These are phyloP conservation scores for Fusarium coicis DNA, from an alignment of 2,329 filamentous ascomycete species.

Conservation along the genomic window DNA sequence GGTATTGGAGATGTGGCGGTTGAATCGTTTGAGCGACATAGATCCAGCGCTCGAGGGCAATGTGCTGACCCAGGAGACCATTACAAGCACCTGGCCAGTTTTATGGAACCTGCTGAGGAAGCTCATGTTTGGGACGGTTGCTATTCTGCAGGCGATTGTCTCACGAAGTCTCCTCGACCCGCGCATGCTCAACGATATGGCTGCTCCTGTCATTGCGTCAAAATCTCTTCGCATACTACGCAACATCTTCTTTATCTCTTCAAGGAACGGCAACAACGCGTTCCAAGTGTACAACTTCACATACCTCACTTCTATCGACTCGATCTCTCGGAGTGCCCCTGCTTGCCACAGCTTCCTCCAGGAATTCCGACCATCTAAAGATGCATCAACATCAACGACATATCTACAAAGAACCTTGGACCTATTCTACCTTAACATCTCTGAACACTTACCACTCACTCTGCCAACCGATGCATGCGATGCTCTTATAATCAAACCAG, in stretches of 20 bases:
- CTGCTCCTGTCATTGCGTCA: slow-evolving; percentile 72
- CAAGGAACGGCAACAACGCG: slow-evolving; percentile 74
- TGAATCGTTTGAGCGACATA: slow-evolving; percentile 77
- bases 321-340: slow-evolving; percentile 76
- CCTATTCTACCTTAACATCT: slow-evolving; percentile 87
- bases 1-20: slow-evolving; percentile 77
- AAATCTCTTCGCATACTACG: slow-evolving; percentile 80
- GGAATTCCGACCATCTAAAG: slow-evolving; percentile 62
- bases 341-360: slow-evolving; percentile 74
- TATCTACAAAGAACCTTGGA: slow-evolving; percentile 77
- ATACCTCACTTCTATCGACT: slow-evolving; percentile 84
- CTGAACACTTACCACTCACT: slow-evolving; percentile 82
- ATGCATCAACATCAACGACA: slow-evolving; percentile 45
- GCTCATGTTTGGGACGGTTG: slow-evolving; percentile 78
- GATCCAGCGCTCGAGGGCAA: slow-evolving; percentile 74
- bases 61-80: slow-evolving; percentile 72
- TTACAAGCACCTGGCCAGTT: slow-evolving; percentile 72
- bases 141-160: slow-evolving; percentile 78
- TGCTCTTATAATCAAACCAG: slow-evolving; percentile 77
- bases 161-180: slow-evolving; percentile 69
- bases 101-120: slow-evolving; percentile 82
- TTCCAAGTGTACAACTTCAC: slow-evolving; percentile 90
- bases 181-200: slow-evolving; percentile 54
- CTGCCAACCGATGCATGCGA: slow-evolving; percentile 76
- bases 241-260: slow-evolving; percentile 84